Evolutionary conservation across 257 asterid genomes (phyloP).

Genomic region (Linderniella brevidens): DNA sequence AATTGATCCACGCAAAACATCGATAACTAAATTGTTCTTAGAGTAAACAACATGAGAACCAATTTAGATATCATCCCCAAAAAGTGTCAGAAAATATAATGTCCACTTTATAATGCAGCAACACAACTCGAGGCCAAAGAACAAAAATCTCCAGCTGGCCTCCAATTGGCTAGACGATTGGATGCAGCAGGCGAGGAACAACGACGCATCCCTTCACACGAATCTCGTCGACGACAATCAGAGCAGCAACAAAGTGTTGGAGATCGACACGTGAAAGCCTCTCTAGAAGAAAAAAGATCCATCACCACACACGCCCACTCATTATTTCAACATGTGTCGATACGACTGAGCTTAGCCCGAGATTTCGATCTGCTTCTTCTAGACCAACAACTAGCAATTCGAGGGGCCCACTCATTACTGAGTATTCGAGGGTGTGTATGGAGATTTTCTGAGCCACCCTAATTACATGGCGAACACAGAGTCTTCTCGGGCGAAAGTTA

Average conservation of each 20-base stretch:
- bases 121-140: slow-evolving; percentile 27
- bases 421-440: slow-evolving; percentile 47
- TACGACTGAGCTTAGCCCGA: slow-evolving; percentile 47
- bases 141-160: slow-evolving; percentile 18
- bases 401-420: slow-evolving; percentile 46
- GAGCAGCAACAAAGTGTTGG: slow-evolving; percentile 67
- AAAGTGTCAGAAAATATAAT: neutral
- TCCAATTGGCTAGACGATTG: slow-evolving; percentile 59
- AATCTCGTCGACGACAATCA: slow-evolving; percentile 26
- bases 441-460: slow-evolving; percentile 49
- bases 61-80: too few species aligned
- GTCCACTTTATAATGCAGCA: slow-evolving; percentile 29
- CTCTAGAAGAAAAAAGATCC: slow-evolving; percentile 17
- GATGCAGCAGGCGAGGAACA: slow-evolving; percentile 65
- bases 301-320: slow-evolving; percentile 21
- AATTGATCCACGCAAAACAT: too few species aligned
- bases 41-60: too few species aligned
- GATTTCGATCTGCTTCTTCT: slow-evolving; percentile 35
- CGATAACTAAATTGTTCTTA: too few species aligned
- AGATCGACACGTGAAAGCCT: slow-evolving; percentile 83
- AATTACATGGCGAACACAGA: slow-evolving; percentile 78
- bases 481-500: slow-evolving; percentile 60
- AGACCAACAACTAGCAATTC: slow-evolving; percentile 26
- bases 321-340: slow-evolving; percentile 16
- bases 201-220: slow-evolving; percentile 10